Conservation (phyloP, 1,284 basidiomycete genomes). For the Neonothopanus nambi region DNA sequence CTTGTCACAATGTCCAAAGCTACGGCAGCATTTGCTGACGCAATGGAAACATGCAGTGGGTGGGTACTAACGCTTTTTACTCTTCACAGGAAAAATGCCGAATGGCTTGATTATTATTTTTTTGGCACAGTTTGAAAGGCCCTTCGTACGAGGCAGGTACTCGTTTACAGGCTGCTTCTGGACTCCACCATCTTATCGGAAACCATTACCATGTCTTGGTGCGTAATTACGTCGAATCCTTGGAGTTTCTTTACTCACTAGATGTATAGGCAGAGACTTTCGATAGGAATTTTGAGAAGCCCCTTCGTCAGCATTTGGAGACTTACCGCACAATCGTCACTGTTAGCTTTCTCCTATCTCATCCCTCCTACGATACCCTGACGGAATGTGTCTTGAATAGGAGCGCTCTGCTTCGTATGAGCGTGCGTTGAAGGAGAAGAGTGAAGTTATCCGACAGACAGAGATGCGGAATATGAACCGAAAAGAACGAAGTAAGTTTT, state of each 20-base stretch:
- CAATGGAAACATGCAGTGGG: conserved; percentile 83
- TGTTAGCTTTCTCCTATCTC: conserved; percentile 41
- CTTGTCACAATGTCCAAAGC: conserved; percentile 83
- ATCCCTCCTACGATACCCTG: conserved; percentile 1
- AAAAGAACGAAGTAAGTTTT: conserved; percentile 76
- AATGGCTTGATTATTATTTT: neutral
- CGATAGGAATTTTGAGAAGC: conserved; percentile 90
- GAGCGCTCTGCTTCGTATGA: conserved; percentile 83
- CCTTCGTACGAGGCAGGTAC: conserved; percentile 77
- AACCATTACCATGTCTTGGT: conserved; percentile 93
- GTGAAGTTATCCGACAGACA: conserved; percentile 84
- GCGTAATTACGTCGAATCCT: conserved; percentile 25
- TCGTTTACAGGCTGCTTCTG: conserved; percentile 80
- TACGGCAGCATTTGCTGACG: conserved; percentile 85
- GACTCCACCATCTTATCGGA: conserved; percentile 88
- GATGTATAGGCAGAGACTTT: conserved; percentile 72
- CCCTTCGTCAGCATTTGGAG: conserved; percentile 82
- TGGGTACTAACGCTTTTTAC: conserved; percentile 38
- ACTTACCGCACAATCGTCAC: conserved; percentile 75
- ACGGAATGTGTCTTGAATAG: conserved; percentile 32
- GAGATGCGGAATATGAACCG: conserved; percentile 85
- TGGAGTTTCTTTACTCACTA: conserved; percentile 1
- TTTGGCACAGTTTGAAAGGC: conserved; percentile 63
- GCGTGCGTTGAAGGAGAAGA: conserved; percentile 77
- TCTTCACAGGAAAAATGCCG: conserved; percentile 6